Conservation (phyloP, 306 rosid species). For the Lotus japonicus region DNA sequence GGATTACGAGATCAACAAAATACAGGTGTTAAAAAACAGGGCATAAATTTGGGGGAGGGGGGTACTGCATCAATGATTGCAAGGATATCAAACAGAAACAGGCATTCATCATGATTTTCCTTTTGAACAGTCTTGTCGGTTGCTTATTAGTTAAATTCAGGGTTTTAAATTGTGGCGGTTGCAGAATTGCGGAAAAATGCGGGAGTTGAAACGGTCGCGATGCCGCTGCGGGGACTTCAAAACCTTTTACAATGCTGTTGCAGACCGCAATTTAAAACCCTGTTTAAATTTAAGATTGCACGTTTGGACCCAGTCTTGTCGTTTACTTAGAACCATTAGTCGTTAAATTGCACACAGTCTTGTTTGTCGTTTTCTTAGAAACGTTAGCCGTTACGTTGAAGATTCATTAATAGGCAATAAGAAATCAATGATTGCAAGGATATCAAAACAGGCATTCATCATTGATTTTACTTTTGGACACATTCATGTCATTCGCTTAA, state of each 20-base stretch:
- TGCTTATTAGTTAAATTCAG: neutral
- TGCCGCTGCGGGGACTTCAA: too few relatives aligned
- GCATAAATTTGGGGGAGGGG: neutral
- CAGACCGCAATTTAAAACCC: too few relatives aligned
- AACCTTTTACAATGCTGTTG: too few relatives aligned
- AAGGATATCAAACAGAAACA: neutral
- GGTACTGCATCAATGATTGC: neutral
- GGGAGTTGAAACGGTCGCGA: too few relatives aligned
- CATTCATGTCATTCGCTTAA: neutral
- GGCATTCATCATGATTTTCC: neutral
- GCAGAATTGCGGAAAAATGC: too few relatives aligned
- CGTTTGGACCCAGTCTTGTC: neutral
- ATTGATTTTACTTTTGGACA: neutral
- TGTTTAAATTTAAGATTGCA: too few relatives aligned
- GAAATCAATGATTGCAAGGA: slow-evolving; percentile 13
- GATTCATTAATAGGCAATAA: neutral
- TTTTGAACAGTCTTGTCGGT: neutral
- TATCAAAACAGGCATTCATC: neutral
- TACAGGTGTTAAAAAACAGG: neutral
- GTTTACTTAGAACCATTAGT: neutral
- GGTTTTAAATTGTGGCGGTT: too few relatives aligned
- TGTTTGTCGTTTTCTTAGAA: neutral
- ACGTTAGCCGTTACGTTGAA: neutral
- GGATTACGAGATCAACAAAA: neutral
- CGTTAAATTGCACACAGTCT: too few relatives aligned